A percentile compares a stretch with the other conserved stretches of the same genome.
These are phyloP conservation scores for Urostyla sp. DNA, from an alignment of 73 alveolate species.

Conservation along the genomic window DNA sequence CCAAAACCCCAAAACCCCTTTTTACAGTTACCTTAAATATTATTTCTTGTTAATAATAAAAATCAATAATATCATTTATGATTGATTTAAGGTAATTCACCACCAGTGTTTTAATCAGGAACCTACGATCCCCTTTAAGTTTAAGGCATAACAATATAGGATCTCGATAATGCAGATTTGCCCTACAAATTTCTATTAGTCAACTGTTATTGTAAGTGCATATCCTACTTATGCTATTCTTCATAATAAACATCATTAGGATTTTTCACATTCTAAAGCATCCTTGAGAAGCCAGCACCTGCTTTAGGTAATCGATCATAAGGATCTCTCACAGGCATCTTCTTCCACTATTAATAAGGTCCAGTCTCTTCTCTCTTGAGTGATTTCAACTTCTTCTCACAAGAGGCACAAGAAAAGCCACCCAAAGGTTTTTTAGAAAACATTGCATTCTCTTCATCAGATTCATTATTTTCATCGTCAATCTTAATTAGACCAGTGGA, in stretches of 20 bases:
- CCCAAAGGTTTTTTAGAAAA: constrained; percentile 22
- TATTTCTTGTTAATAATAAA: no score
- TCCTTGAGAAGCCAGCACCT: constrained; percentile 45
- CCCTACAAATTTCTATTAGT: no score
- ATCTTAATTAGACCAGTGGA: constrained; percentile 21
- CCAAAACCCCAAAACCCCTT: no score
- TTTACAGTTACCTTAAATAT: no score
- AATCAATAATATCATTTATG: no score
- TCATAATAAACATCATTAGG: constrained; percentile 21
- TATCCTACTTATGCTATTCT: background rate
- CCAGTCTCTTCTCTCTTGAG: constrained; percentile 12
- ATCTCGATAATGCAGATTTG: no score
- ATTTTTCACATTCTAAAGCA: constrained; percentile 5
- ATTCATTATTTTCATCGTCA: constrained; percentile 27
- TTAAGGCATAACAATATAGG: no score
- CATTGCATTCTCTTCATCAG: constrained; percentile 25
- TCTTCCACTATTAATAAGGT: constrained; percentile 6
- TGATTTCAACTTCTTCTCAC: constrained; percentile 22
- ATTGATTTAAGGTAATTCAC: no score
- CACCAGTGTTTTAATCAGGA: no score
- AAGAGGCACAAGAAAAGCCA: constrained; percentile 35
- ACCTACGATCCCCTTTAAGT: no score
- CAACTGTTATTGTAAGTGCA: no score
- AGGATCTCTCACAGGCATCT: constrained; percentile 41
- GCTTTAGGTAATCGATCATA: constrained; percentile 45